A percentile compares a stretch with the other conserved stretches of the same genome.
Evolutionary conservation across 1,139 yeast genomes (phyloP).

Genomic region (Geotrichum klebahnii): DNA sequence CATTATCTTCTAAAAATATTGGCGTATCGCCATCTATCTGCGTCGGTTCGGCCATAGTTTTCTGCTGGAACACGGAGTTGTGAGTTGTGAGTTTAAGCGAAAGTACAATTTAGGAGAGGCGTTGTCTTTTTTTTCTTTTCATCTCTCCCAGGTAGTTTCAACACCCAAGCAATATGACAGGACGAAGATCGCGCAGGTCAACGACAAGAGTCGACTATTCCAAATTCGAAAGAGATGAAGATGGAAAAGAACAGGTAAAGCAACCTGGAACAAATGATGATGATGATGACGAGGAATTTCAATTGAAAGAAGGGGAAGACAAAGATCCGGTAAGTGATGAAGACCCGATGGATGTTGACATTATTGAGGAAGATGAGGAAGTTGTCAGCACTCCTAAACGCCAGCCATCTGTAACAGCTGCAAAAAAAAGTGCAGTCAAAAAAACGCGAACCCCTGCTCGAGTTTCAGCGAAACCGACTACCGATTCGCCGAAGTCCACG

Average conservation of each 20-base stretch:
- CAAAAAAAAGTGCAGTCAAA: constrained; percentile 2
- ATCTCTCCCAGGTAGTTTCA: neutral
- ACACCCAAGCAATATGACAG: constrained; percentile 11
- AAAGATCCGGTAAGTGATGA: constrained; percentile 1
- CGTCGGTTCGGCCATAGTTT: neutral
- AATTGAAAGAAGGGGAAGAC: neutral
- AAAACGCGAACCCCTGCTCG: constrained; percentile 5
- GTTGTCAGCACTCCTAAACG: constrained; percentile 5
- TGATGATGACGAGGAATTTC: constrained; percentile 14
- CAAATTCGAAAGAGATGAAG: constrained; percentile 24
- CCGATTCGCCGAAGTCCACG: constrained; percentile 35
- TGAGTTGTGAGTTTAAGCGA: neutral
- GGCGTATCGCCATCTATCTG: neutral
- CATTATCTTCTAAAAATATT: neutral
- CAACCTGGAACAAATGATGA: constrained; percentile 21
- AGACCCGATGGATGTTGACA: constrained; percentile 11
- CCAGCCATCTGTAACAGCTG: constrained; percentile 7
- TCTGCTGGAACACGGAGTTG: neutral
- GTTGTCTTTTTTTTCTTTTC: neutral
- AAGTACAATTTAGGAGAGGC: neutral
- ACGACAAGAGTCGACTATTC: constrained; percentile 28
- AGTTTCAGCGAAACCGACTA: neutral
- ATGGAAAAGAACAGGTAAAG: constrained; percentile 16
- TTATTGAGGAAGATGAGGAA: constrained; percentile 19
- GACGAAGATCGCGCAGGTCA: constrained; percentile 26